A percentile compares a stretch with the other conserved stretches of the same genome.
Conservation (phyloP, 345 rosid species). For the Salix suchowensis region DNA sequence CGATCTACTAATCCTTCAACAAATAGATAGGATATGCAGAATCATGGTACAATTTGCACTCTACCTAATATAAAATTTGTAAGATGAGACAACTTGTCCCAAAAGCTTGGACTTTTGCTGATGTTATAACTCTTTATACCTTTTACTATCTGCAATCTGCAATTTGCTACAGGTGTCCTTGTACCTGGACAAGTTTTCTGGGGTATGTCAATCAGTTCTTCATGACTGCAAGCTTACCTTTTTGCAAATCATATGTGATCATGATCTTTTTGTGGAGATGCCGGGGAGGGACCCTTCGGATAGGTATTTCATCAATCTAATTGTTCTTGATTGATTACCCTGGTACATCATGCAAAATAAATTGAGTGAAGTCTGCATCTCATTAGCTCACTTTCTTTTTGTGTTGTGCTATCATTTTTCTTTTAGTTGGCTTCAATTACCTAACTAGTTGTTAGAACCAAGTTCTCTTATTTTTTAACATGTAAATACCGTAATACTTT, state of each 20-base stretch:
- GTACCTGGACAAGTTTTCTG: conserved; percentile 97
- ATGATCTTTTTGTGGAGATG: conserved; percentile 99
- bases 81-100: too few species aligned
- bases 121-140: neutral
- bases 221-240: conserved; percentile 97
- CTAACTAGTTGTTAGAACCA: neutral
- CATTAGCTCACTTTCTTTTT: neutral
- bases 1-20: too few species aligned
- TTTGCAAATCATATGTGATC: conserved; percentile 93
- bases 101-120: neutral
- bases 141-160: neutral
- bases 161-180: conserved; percentile 74
- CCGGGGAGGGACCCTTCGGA: conserved; percentile 99
- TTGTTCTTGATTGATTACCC: neutral
- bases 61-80: too few species aligned
- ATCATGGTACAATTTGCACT: too few species aligned
- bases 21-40: too few species aligned
- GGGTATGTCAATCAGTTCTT: conserved; percentile 87
- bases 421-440: neutral
- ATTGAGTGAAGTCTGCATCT: neutral
- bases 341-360: too few species aligned
- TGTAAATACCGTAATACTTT: too few species aligned
- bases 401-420: neutral
- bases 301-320: conserved; percentile 46
- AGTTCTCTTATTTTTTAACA: neutral